These are phyloP conservation scores for Colletotrichum euphorbiae DNA, from an alignment of 2,329 filamentous ascomycete species.

Conservation along the genomic window DNA sequence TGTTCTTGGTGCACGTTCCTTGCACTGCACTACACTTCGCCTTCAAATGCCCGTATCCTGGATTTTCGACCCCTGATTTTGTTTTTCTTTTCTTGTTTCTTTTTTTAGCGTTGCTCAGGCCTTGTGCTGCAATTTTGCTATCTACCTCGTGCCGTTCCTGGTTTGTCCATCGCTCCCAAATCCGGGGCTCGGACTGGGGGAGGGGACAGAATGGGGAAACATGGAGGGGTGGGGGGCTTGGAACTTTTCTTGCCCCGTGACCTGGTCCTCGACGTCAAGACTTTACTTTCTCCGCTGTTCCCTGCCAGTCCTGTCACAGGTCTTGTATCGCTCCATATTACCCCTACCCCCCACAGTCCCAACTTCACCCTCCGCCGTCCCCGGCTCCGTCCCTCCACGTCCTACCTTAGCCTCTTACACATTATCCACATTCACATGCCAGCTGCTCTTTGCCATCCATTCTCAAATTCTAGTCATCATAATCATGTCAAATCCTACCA, in stretches of 20 bases:
- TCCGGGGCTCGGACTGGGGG: constrained; percentile 34
- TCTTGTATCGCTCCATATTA: constrained; percentile 21
- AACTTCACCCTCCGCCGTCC: constrained; percentile 23
- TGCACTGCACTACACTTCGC: neutral
- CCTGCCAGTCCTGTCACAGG: constrained; percentile 7
- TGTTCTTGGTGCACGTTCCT: neutral
- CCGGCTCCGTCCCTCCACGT: constrained; percentile 37
- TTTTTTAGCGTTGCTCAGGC: constrained; percentile 14
- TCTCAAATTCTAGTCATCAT: constrained; percentile 15
- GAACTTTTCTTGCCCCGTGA: constrained; percentile 34
- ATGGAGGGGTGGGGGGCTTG: constrained; percentile 15
- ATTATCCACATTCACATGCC: constrained; percentile 43
- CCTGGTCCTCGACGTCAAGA: constrained; percentile 33
- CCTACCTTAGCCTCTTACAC: constrained; percentile 32
- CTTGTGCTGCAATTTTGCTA: neutral
- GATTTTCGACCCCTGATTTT: constrained; percentile 9
- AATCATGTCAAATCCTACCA: constrained; percentile 19
- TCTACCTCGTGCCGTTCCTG: constrained; percentile 39
- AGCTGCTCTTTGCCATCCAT: constrained; percentile 21
- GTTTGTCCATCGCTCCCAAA: constrained; percentile 22
- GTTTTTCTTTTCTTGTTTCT: neutral
- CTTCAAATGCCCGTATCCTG: neutral
- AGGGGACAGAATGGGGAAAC: constrained; percentile 31
- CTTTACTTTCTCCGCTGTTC: constrained; percentile 27
- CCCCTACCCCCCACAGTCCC: constrained; percentile 8